Conservation (phyloP, 345 rosid species). For the Stellera chamaejasme region DNA sequence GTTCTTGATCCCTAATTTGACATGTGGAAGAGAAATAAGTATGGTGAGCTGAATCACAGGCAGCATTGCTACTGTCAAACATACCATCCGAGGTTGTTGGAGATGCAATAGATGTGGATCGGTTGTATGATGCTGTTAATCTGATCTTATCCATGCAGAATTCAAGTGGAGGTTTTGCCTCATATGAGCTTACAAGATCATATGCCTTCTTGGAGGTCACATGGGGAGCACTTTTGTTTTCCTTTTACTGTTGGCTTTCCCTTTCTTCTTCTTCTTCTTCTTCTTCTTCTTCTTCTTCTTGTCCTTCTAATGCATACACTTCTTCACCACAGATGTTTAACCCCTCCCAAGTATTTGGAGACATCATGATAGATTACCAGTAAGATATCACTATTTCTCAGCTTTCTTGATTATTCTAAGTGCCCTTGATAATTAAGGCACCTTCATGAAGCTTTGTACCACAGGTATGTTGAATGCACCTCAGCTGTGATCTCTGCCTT, state of each 20-base stretch:
- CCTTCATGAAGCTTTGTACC: background rate
- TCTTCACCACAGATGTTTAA: slow-evolving; percentile 41
- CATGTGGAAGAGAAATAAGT: background rate
- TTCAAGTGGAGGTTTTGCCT: slow-evolving; percentile 60
- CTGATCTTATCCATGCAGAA: slow-evolving; percentile 54
- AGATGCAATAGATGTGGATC: slow-evolving; percentile 28
- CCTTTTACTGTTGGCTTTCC: no score
- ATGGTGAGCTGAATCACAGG: slow-evolving; percentile 22
- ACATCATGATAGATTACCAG: slow-evolving; percentile 63
- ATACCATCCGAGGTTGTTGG: slow-evolving; percentile 36
- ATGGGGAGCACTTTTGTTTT: no score
- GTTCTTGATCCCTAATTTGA: background rate
- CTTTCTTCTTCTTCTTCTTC: no score
- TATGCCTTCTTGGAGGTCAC: slow-evolving; percentile 56
- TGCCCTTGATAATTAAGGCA: background rate
- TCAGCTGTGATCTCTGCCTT: slow-evolving; percentile 67
- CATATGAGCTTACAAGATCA: slow-evolving; percentile 76
- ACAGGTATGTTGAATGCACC: slow-evolving; percentile 75
- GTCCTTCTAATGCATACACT: background rate
- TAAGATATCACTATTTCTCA: slow-evolving; percentile 22
- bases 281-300: background rate
- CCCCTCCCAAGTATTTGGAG: slow-evolving; percentile 59
- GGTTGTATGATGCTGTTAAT: slow-evolving; percentile 44
- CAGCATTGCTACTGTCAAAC: slow-evolving; percentile 36
- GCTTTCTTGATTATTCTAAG: background rate